Base-by-base conservation (phyloP, 2,329 filamentous ascomycete species). In the Biscogniauxia mediterranea region DNA sequence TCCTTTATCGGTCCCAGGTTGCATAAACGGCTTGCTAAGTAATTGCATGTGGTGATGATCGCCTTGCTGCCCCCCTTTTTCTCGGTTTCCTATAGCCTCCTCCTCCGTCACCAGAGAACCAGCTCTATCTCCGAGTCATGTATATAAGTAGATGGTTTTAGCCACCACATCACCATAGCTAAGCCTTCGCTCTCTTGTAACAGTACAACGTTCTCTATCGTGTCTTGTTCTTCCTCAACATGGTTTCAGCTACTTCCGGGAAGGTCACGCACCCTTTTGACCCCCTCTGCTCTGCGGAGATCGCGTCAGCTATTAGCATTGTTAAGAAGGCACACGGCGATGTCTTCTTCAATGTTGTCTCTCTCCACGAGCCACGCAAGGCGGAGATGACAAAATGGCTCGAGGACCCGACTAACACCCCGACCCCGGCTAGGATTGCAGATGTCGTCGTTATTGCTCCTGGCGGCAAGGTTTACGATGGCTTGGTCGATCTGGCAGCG, bases 281-380 rank as follows among this genome's bases (percentile, higher is more conserved):
- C 71, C 92, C 92, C 57, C 86, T 96, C 53, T 84, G 83, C 9
- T 80, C 83, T 9, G 76, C 80, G 1, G 93, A 96, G 76, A 96
- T 96, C 68, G 87, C 90, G 69, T 78, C 83, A 20, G 87, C 87
- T 6, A 89, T 93, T 56, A 78, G 83, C 1, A 79, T 91, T 32
- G 82, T 96, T 66, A 87, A 86, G 63, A 85, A 88, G 68, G 82
- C 89, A 61, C 82, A 96, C 73, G 81, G 86, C 60, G 81, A 89
- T 55, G 82, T 96, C 61, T 87, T 88, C 75, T 97, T 93, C 84
- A 95, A 97, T 79, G 90, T 93, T 2, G 88, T 97, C 59, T 90
- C 91, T 2, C 80, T 96, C 26, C 89, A 88, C 70, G 93, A 97
- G 80, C 93, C 93, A 55, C 89, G 89, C 66, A 97, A 97, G 81